Conservation (phyloP, 176 grass and related monocot species). For the Triticum turgidum region DNA sequence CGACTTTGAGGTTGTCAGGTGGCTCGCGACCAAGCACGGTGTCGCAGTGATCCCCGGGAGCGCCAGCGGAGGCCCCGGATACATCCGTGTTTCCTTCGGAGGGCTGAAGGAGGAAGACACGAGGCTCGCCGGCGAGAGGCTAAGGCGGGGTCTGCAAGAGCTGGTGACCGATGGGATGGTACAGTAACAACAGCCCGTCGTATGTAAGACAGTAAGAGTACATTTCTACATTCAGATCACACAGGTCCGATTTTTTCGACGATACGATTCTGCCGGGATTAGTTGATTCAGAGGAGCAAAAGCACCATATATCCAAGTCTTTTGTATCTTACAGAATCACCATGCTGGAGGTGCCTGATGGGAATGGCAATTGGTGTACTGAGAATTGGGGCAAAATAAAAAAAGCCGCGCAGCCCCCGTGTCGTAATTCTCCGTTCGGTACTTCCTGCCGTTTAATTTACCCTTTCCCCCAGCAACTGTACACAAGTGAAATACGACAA, state of each 20-base stretch:
- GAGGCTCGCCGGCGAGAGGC: constrained; percentile 57
- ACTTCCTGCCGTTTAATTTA: neutral
- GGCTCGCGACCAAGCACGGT: constrained; percentile 76
- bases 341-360: constrained; percentile 12
- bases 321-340: neutral
- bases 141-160: constrained; percentile 63
- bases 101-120: constrained; percentile 73
- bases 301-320: neutral
- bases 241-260: constrained; percentile 19
- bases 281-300: constrained; percentile 15
- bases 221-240: neutral
- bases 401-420: constrained; percentile 1
- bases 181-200: constrained; percentile 19
- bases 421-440: neutral
- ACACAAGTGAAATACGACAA: constrained; percentile 23
- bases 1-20: constrained; percentile 82
- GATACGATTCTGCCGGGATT: constrained; percentile 28
- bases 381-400: constrained; percentile 37
- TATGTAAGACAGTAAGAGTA: constrained; percentile 7
- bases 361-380: neutral
- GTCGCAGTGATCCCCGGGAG: constrained; percentile 80
- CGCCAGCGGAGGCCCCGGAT: constrained; percentile 64
- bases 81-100: constrained; percentile 79
- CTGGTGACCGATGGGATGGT: constrained; percentile 85
- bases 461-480: neutral